phyloP scores from a whole-genome alignment of 2,329 filamentous ascomycete species.

The Huntiella abstrusa region DNA sequence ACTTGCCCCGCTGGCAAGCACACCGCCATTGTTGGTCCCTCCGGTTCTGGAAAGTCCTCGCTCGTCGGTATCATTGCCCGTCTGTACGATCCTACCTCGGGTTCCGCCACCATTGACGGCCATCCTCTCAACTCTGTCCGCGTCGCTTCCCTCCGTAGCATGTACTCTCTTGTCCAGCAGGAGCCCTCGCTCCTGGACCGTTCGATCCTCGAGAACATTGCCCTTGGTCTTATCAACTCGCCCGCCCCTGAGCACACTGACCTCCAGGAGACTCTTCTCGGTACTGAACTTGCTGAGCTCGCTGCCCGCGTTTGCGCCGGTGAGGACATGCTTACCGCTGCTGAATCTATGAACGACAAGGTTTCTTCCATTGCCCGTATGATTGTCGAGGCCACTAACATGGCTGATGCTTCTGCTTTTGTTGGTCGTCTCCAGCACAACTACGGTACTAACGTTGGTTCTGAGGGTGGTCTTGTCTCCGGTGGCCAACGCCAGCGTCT shows the following conservation, averaged over 20 bases:
- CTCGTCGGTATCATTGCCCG: conserved; percentile 35
- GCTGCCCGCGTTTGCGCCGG: conserved; percentile 33
- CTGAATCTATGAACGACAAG: conserved; percentile 24
- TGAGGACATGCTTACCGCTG: conserved; percentile 25
- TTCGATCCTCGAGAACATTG: conserved; percentile 32
- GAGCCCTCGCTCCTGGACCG: conserved; percentile 26
- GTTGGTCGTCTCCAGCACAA: conserved; percentile 35
- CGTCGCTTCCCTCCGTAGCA: conserved; percentile 23
- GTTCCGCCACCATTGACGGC: conserved; percentile 28
- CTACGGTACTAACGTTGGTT: conserved; percentile 33
- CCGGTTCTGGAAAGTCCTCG: conserved; percentile 39
- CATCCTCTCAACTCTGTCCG: conserved; percentile 29
- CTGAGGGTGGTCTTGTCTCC: conserved; percentile 33
- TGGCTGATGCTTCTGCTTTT: conserved; percentile 41
- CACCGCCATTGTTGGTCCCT: conserved; percentile 39
- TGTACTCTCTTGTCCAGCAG: conserved; percentile 27
- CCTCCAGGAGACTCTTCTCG: conserved; percentile 28
- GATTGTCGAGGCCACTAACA: conserved; percentile 30
- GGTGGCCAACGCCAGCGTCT: conserved; percentile 43
- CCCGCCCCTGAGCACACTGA: conserved; percentile 20
- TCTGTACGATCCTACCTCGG: conserved; percentile 36
- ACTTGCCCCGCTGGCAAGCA: conserved; percentile 28
- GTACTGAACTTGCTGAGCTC: conserved; percentile 29
- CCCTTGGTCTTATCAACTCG: conserved; percentile 29
- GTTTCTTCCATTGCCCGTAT: conserved; percentile 32